Percentiles rank a stretch among this genome's conserved stretches.
phyloP scores from a whole-genome alignment of 177 flowering plant genomes.

The Vitis hybrid region DNA sequence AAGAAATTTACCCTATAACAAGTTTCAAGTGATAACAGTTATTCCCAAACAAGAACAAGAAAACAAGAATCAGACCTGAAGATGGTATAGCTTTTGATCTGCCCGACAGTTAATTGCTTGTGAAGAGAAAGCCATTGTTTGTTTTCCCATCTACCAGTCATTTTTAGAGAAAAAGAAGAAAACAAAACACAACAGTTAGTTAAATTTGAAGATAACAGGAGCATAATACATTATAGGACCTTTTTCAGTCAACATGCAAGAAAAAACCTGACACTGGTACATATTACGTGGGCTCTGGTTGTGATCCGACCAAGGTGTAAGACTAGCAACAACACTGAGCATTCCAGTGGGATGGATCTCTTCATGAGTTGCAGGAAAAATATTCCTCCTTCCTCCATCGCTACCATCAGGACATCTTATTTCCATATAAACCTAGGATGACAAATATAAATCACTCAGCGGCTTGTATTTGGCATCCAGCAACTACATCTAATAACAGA shows the following conservation, averaged over 20 bases:
- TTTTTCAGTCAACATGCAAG: background rate
- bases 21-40: too few species aligned
- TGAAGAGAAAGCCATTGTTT: conserved; percentile 90
- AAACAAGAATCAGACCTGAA: conserved; percentile 56
- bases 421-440: conserved; percentile 81
- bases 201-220: background rate
- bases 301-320: conserved; percentile 97
- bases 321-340: conserved; percentile 90
- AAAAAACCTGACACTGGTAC: conserved; percentile 95
- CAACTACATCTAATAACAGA: background rate
- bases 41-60: background rate
- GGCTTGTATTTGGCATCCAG: background rate
- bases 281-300: conserved; percentile 98
- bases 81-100: conserved; percentile 94
- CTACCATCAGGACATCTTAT: conserved; percentile 94
- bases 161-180: background rate
- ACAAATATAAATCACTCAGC: conserved; percentile 5
- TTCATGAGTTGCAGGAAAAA: conserved; percentile 85
- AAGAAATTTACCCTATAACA: too few species aligned
- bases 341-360: conserved; percentile 89
- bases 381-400: conserved; percentile 66
- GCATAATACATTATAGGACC: background rate
- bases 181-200: background rate
- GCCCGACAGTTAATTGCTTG: conserved; percentile 76
- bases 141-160: conserved; percentile 87